Conservation (phyloP, 2,329 filamentous ascomycete genomes). For the Mollisiaceae sp. region DNA sequence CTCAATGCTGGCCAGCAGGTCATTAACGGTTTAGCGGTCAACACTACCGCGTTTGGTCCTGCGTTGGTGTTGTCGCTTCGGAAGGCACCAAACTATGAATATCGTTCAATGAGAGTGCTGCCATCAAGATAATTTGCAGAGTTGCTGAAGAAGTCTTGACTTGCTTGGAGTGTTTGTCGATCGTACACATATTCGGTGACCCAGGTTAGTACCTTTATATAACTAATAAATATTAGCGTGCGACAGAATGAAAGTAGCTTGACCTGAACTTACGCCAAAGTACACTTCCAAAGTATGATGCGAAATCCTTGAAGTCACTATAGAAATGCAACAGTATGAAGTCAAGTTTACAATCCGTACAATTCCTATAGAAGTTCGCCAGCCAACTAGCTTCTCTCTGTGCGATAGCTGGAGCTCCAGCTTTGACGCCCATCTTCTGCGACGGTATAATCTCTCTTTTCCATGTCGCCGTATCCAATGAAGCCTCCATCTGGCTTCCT, state of each 20-base stretch:
- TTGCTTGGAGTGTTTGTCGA: conserved; percentile 58
- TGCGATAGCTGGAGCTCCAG: conserved; percentile 74
- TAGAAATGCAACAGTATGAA: conserved; percentile 70
- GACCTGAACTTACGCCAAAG: conserved; percentile 35
- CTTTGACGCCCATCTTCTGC: conserved; percentile 65
- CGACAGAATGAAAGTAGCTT: neutral
- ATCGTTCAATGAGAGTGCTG: conserved; percentile 66
- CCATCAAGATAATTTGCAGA: conserved; percentile 70
- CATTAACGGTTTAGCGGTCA: conserved; percentile 69
- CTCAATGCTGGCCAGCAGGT: conserved; percentile 76
- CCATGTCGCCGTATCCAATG: conserved; percentile 70
- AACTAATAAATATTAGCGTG: conserved; percentile 7
- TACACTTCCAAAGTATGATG: conserved; percentile 43
- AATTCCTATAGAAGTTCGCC: conserved; percentile 66
- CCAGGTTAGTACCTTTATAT: conserved; percentile 64
- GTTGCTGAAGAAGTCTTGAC: conserved; percentile 71
- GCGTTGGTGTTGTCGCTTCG: conserved; percentile 74
- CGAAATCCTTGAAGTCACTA: conserved; percentile 55
- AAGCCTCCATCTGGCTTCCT: conserved; percentile 61
- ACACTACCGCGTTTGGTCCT: conserved; percentile 72
- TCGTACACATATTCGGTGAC: conserved; percentile 75
- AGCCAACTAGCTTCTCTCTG: conserved; percentile 69
- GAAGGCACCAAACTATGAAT: conserved; percentile 71
- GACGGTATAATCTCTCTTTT: conserved; percentile 73
- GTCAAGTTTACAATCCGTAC: conserved; percentile 65